Evolutionary conservation across 176 grass and related monocot genomes (phyloP).

Genomic region (Aegilops longissima): DNA sequence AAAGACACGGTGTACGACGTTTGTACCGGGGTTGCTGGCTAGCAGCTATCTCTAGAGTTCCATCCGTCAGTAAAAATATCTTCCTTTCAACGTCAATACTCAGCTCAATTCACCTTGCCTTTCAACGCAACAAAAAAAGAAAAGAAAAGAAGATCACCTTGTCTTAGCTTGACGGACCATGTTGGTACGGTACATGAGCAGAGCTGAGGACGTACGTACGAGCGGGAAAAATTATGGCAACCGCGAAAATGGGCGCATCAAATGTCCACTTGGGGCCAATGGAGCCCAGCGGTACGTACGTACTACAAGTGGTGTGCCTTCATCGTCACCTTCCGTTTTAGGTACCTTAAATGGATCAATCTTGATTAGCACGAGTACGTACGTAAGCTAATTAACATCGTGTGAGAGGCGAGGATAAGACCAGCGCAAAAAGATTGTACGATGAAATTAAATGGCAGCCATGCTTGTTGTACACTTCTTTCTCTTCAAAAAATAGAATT

Average conservation of each 20-base stretch:
- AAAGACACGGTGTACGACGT: not conserved
- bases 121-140: no score
- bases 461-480: not conserved
- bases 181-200: not conserved
- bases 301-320: not conserved
- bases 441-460: not conserved
- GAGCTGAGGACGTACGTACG: not conserved
- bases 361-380: not conserved
- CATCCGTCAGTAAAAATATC: not conserved
- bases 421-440: not conserved
- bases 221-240: not conserved
- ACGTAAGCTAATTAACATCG: not conserved
- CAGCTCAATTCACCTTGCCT: no score
- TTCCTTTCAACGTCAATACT: no score
- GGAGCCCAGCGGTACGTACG: not conserved
- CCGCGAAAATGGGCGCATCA: not conserved
- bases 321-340: constrained; percentile 23
- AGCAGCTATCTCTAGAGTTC: not conserved
- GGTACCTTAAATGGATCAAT: not conserved
- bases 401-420: not conserved
- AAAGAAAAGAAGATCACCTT: no score
- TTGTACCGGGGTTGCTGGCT: not conserved
- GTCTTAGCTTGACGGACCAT: not conserved
- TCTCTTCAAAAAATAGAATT: not conserved
- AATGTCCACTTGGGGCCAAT: not conserved